Conservation (phyloP, 495 filamentous ascomycete species). For the Tuber brumale region DNA sequence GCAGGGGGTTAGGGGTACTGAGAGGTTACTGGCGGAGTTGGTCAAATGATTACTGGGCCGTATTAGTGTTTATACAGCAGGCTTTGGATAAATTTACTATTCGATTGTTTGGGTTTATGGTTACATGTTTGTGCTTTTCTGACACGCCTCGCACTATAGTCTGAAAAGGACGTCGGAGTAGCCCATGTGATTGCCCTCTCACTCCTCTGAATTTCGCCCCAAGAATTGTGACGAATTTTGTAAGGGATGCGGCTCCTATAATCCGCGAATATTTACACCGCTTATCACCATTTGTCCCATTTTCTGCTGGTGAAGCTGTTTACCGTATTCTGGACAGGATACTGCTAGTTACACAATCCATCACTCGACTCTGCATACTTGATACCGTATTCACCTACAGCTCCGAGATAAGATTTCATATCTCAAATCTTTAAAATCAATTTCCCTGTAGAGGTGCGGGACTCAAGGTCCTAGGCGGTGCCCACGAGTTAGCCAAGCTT, state of each 20-base stretch:
- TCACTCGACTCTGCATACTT: conserved; percentile 11
- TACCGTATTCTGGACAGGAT: background rate
- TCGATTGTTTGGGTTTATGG: background rate
- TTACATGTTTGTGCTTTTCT: background rate
- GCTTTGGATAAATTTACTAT: background rate
- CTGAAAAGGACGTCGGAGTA: background rate
- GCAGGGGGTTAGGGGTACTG: conserved; percentile 64
- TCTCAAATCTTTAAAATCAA: conserved; percentile 49
- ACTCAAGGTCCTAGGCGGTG: conserved; percentile 60
- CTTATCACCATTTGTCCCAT: background rate
- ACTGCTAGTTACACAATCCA: background rate
- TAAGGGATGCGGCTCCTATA: background rate
- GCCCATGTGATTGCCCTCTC: background rate
- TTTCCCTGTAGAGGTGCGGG: conserved; percentile 79
- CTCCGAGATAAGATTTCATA: background rate
- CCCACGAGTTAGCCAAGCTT: conserved; percentile 11
- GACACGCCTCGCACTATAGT: background rate
- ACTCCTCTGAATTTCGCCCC: background rate
- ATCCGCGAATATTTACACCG: background rate
- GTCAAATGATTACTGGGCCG: conserved; percentile 29
- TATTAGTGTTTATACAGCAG: background rate
- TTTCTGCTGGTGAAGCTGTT: background rate
- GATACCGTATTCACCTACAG: background rate
- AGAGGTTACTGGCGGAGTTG: conserved; percentile 63
- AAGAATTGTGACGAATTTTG: background rate